Conservation (phyloP, 139 green algal species). For the Closterium sp. region DNA sequence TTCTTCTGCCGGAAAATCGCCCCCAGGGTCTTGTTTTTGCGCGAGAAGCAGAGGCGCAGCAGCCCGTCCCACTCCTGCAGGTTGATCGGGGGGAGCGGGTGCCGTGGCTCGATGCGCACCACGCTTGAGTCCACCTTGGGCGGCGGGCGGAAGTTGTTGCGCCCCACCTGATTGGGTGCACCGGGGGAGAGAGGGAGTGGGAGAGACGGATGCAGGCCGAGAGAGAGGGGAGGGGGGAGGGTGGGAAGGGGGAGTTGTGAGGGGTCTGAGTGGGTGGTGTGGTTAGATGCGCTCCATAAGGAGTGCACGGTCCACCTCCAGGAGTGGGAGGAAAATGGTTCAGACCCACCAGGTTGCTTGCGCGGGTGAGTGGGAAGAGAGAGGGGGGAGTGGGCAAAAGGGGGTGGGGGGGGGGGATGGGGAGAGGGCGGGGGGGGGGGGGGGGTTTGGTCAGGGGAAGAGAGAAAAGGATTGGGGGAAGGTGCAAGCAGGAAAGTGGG, state of each 20-base stretch:
- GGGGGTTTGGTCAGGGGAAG: too few species aligned
- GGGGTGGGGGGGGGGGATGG: too few species aligned
- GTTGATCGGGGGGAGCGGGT: constrained; percentile 90
- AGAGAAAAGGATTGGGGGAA: not conserved
- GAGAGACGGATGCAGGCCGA: not conserved
- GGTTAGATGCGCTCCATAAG: constrained; percentile 91
- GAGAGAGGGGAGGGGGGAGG: not conserved
- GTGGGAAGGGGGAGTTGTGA: not conserved
- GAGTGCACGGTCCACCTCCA: constrained; percentile 97
- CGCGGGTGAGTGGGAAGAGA: not conserved
- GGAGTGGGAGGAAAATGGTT: constrained; percentile 89
- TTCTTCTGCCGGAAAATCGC: constrained; percentile 78
- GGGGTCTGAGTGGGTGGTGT: constrained; percentile 21
- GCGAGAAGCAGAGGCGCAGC: constrained; percentile 82
- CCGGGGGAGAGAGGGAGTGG: not conserved
- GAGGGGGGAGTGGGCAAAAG: not conserved
- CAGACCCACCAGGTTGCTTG: constrained; percentile 66
- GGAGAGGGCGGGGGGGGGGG: too few species aligned
- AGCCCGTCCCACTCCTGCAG: constrained; percentile 98
- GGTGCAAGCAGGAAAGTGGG: not conserved
- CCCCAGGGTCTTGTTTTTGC: constrained; percentile 97
- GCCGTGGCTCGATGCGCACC: constrained; percentile 94
- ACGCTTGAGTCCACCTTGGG: constrained; percentile 97
- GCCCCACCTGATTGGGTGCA: constrained; percentile 63
- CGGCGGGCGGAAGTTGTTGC: constrained; percentile 88